Percentiles rank a stretch among this genome's conserved stretches.
Conservation (phyloP, 2,329 filamentous ascomycete genomes). For the Colletotrichum cereale region DNA sequence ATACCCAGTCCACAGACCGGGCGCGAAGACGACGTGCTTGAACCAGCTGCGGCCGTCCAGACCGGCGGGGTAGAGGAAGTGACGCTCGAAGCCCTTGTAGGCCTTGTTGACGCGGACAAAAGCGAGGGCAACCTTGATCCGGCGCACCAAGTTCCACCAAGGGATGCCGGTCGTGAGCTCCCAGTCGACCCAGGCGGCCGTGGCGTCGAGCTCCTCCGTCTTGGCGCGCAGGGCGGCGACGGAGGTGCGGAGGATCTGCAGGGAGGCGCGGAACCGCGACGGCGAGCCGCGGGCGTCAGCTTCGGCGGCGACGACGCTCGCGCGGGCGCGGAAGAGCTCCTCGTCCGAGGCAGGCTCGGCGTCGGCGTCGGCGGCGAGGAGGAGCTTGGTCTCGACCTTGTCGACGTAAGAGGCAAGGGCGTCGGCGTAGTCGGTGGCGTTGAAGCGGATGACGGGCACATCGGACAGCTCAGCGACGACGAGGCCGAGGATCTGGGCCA, state of each 20-base stretch:
- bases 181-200: conserved; percentile 56
- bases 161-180: conserved; percentile 69
- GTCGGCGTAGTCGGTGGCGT: conserved; percentile 73
- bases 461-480: conserved; percentile 72
- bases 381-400: conserved; percentile 63
- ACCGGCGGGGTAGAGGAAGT: conserved; percentile 81
- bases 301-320: conserved; percentile 38
- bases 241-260: conserved; percentile 54
- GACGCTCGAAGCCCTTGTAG: conserved; percentile 86
- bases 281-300: conserved; percentile 50
- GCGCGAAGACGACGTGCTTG: conserved; percentile 95
- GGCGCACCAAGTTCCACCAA: conserved; percentile 83
- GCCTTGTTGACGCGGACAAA: conserved; percentile 79
- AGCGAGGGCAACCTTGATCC: conserved; percentile 71
- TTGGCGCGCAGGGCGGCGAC: conserved; percentile 54
- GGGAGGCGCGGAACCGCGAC: conserved; percentile 54
- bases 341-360: conserved; percentile 44
- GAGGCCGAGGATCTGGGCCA: conserved; percentile 75
- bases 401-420: conserved; percentile 66
- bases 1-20: conserved; percentile 92
- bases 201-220: conserved; percentile 60
- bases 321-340: conserved; percentile 45
- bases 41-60: conserved; percentile 88
- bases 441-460: conserved; percentile 72
- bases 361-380: conserved; percentile 40